Evolutionary conservation across 78 protist genomes (phyloP).

Genomic region (Ministeria vibrans): DNA sequence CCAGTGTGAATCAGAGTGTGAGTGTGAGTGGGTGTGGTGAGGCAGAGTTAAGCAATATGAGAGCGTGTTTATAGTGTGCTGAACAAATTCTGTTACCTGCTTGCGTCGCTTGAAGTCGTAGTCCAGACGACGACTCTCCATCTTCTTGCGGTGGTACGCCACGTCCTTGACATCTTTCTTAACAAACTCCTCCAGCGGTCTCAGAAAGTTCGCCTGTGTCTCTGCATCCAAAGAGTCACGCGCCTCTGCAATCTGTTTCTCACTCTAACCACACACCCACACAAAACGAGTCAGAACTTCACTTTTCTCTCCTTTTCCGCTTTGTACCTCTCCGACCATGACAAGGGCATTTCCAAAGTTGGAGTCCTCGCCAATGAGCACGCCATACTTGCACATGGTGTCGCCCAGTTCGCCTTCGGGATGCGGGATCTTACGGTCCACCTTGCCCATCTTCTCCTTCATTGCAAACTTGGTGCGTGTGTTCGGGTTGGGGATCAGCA

Average conservation of each 20-base stretch:
- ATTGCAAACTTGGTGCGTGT: background rate
- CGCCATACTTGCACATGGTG: background rate
- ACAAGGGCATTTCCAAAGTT: background rate
- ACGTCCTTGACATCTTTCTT: constrained; percentile 2
- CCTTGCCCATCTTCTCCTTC: background rate
- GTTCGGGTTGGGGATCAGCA: constrained; percentile 2
- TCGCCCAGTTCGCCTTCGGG: constrained; percentile 7
- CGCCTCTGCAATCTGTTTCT: constrained; percentile 12
- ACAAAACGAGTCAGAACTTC: too few relatives aligned
- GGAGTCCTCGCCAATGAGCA: background rate
- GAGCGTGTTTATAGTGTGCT: too few relatives aligned
- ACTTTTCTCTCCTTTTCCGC: too few relatives aligned
- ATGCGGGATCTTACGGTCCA: background rate
- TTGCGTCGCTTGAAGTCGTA: constrained; percentile 5
- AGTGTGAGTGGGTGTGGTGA: too few relatives aligned
- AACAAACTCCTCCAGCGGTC: background rate
- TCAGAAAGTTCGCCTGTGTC: constrained; percentile 1
- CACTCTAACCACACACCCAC: too few relatives aligned
- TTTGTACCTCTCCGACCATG: background rate
- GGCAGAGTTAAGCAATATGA: too few relatives aligned
- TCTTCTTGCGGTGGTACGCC: constrained; percentile 1
- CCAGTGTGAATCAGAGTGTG: too few relatives aligned
- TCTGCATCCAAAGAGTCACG: constrained; percentile 1
- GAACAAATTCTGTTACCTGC: too few relatives aligned
- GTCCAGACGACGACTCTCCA: constrained; percentile 4